Percentiles rank a stretch among this genome's conserved stretches.
Evolutionary conservation across 768 basidiomycete species (phyloP).

Genomic region (Serendipita sp.): DNA sequence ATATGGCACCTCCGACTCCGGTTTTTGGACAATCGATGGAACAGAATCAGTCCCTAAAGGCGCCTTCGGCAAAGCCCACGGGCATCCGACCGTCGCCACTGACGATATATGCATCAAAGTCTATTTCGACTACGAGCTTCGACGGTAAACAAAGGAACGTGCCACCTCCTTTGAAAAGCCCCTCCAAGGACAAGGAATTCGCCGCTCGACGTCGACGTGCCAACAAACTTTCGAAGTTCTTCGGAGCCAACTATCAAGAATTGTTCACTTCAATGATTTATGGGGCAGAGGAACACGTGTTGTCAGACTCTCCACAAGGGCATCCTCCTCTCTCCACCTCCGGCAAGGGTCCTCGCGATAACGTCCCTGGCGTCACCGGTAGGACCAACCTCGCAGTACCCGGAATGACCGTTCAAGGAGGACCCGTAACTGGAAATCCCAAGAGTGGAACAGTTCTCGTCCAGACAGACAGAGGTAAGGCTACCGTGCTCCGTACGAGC

Average conservation of each 20-base stretch:
- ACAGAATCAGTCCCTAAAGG: background rate
- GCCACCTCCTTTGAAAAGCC: background rate
- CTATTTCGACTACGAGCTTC: background rate
- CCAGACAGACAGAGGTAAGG: background rate
- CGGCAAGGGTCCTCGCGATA: background rate
- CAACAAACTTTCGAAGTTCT: slow-evolving; percentile 41
- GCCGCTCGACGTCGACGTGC: slow-evolving; percentile 27
- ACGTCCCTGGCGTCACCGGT: background rate
- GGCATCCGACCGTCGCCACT: background rate
- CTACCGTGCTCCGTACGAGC: slow-evolving; percentile 4
- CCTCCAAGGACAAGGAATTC: slow-evolving; percentile 12
- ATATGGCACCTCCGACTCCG: slow-evolving; percentile 1
- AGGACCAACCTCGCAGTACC: background rate
- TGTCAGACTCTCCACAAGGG: background rate
- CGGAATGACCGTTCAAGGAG: background rate
- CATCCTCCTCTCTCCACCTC: background rate
- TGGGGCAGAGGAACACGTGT: background rate
- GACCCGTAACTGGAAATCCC: background rate
- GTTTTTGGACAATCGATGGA: background rate
- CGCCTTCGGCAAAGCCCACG: background rate
- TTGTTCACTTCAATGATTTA: slow-evolving; percentile 15
- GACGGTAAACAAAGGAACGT: background rate
- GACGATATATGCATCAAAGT: background rate
- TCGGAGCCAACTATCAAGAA: slow-evolving; percentile 36
- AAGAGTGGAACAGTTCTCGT: background rate